Evolutionary conservation across 352 stramenopile species (phyloP).

Genomic region (Globisporangium cylindrosporum): DNA sequence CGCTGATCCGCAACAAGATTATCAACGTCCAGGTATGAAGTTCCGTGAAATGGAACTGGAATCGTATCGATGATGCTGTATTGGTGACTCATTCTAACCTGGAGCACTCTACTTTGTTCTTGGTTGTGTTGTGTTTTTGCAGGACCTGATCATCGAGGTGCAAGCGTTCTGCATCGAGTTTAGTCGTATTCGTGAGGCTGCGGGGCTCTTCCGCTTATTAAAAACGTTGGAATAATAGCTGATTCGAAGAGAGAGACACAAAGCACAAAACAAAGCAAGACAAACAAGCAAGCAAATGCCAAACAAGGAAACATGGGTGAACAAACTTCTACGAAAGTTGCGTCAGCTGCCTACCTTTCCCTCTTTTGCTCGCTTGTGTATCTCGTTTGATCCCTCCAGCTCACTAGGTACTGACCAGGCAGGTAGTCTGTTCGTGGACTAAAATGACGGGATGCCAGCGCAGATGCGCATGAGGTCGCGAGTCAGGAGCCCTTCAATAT

Average conservation of each 20-base stretch:
- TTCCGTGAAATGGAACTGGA: neutral
- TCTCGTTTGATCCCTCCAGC: neutral
- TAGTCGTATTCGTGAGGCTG: conserved; percentile 96
- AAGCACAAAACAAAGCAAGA: neutral
- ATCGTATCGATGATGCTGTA: neutral
- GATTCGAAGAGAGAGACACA: conserved; percentile 17
- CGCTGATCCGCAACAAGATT: conserved; percentile 98
- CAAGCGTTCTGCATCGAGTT: conserved; percentile 99
- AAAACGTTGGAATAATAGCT: conserved; percentile 91
- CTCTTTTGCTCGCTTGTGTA: neutral
- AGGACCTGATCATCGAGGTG: conserved; percentile 98
- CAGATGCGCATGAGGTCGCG: conserved; percentile 81
- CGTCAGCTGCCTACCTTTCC: neutral
- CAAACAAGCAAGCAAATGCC: conserved; percentile 18
- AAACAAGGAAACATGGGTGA: conserved; percentile 10
- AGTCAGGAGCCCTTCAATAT: conserved; percentile 77
- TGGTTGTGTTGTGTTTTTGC: conserved; percentile 14
- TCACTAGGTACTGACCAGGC: neutral
- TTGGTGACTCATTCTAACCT: neutral
- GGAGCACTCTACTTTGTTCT: neutral
- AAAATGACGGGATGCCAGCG: conserved; percentile 69
- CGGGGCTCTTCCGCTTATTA: conserved; percentile 95
- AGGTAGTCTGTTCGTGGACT: conserved; percentile 7
- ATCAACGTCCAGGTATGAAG: conserved; percentile 94
- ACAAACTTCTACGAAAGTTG: neutral